Conservation (phyloP, 2,329 filamentous ascomycete genomes). For the Colletotrichum tropicale region DNA sequence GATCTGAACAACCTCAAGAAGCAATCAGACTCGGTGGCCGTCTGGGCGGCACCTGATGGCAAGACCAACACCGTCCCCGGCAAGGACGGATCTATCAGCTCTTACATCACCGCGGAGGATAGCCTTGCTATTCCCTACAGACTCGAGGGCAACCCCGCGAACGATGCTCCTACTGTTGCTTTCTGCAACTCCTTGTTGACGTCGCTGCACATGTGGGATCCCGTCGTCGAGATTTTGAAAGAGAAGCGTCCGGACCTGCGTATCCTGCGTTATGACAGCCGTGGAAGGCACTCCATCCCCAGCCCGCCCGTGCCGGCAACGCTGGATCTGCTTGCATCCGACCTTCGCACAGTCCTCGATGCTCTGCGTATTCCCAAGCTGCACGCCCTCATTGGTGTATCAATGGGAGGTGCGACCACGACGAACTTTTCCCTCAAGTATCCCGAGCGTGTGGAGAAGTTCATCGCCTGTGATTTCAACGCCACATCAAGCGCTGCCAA, state of each 20-base stretch:
- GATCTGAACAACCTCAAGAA: conserved; percentile 65
- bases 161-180: conserved; percentile 73
- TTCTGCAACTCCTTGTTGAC: conserved; percentile 84
- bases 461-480: conserved; percentile 83
- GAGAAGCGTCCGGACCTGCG: conserved; percentile 67
- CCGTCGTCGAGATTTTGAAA: conserved; percentile 68
- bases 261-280: conserved; percentile 78
- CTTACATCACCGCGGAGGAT: conserved; percentile 72
- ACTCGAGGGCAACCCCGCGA: conserved; percentile 73
- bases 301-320: conserved; percentile 56
- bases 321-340: conserved; percentile 70
- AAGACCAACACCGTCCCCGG: conserved; percentile 58
- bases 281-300: conserved; percentile 64
- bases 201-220: conserved; percentile 81
- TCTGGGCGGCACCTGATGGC: conserved; percentile 60
- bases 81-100: conserved; percentile 62
- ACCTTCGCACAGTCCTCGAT: conserved; percentile 69
- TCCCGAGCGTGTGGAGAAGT: conserved; percentile 61
- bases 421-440: conserved; percentile 74
- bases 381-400: conserved; percentile 75
- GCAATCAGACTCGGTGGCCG: conserved; percentile 46
- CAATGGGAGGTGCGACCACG: conserved; percentile 79
- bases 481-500: conserved; percentile 74
- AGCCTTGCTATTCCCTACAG: conserved; percentile 73
- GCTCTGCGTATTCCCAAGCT: conserved; percentile 72